Conservation (phyloP, 163 green algal species). For the Prototheca cutis region DNA sequence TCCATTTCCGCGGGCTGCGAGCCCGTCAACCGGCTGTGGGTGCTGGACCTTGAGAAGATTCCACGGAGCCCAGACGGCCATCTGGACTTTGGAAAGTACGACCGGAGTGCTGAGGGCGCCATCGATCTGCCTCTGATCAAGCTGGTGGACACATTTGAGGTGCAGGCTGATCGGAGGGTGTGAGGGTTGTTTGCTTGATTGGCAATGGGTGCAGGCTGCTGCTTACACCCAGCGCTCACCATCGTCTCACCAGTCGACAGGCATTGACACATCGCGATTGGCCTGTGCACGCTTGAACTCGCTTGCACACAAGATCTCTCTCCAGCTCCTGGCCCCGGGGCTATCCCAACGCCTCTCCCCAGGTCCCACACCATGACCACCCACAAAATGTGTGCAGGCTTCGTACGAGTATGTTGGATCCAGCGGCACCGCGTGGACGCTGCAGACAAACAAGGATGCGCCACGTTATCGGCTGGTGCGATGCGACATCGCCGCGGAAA, state of each 20-base stretch:
- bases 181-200: no score
- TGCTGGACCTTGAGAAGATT: slow-evolving; percentile 31
- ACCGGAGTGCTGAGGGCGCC: slow-evolving; percentile 32
- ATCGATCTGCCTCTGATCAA: slow-evolving; percentile 54
- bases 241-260: no score
- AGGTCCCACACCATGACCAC: neutral
- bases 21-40: slow-evolving; percentile 69
- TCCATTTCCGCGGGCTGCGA: slow-evolving; percentile 58
- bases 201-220: no score
- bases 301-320: no score
- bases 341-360: no score
- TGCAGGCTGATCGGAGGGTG: neutral
- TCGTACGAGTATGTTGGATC: slow-evolving; percentile 64
- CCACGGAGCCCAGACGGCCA: slow-evolving; percentile 10
- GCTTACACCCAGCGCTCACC: no score
- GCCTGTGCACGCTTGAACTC: no score
- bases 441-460: slow-evolving; percentile 74
- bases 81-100: slow-evolving; percentile 46
- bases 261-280: no score
- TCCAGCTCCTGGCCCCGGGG: no score
- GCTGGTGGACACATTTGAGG: slow-evolving; percentile 63
- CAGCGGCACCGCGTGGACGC: slow-evolving; percentile 47
- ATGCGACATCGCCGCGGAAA: slow-evolving; percentile 10
- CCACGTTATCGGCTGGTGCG: slow-evolving; percentile 29
- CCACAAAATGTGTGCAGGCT: slow-evolving; percentile 19